These are phyloP conservation scores for maize (Zea mays) DNA, from an alignment of 176 grass and related monocot species.

Conservation along the genomic window Zm-B73-REFERENCE-NAM-5.0 NC_050097.1:225497001-225497500, in stretches of 20 bases:
- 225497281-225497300: slow-evolving; percentile 41
- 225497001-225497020: slow-evolving; percentile 76
- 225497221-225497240: slow-evolving; percentile 51
- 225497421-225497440: slow-evolving; percentile 37
- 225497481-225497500: slow-evolving; percentile 24
- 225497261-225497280: slow-evolving; percentile 60
- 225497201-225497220: slow-evolving; percentile 33
- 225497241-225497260: slow-evolving; percentile 57
- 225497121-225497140: slow-evolving; percentile 21
- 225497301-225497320: slow-evolving; percentile 75
- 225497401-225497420: slow-evolving; percentile 15
- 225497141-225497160: slow-evolving; percentile 40
- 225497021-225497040: slow-evolving; percentile 83
- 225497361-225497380: slow-evolving; percentile 46
- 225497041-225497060: slow-evolving; percentile 49
- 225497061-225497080: slow-evolving; percentile 53
- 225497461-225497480: slow-evolving; percentile 12
- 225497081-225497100: slow-evolving; percentile 62
- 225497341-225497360: slow-evolving; percentile 37
- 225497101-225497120: slow-evolving; percentile 64
- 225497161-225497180: slow-evolving; percentile 35
- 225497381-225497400: slow-evolving; percentile 39
- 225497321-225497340: slow-evolving; percentile 53
- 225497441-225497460: slow-evolving; percentile 47
- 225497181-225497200: slow-evolving; percentile 33